Base-by-base conservation (phyloP, 1,284 basidiomycete genomes). In the Ustilago cynodontis region DNA sequence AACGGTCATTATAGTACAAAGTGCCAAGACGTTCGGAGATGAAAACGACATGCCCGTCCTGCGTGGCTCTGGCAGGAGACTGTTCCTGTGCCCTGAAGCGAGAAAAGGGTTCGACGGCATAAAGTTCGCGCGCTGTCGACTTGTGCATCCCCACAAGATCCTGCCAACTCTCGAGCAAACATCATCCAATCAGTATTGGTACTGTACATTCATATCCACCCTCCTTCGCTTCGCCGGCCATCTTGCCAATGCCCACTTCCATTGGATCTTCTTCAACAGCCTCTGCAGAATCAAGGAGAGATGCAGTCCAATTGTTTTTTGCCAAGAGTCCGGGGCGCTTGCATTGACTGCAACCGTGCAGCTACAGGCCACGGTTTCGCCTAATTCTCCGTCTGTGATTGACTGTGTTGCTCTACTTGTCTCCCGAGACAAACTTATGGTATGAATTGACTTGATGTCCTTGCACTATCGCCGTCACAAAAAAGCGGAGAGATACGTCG, bases 11-110 rank as follows among this genome's bases (percentile, higher is more conserved):
- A 22, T 20, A 45, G 18, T 39, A 33, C 14, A 5, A 41, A 18
- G 31, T 49, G 56, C 56, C 56, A 58, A 58, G 56, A 58, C 28
- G 11, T 18, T 47, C 56, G 49, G 56, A 58, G 56, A 20, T 47
- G 29, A 58, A 58, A 33, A 33, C n/a, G 14, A 57, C 55, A 47
- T 47, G 55, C 55, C 43, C 28, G 20, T 20, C 9, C 18, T 49
- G 28, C 11, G 43, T 28, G 43, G 28, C 24, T 35, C 53, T 22
- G 3, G 18, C 10, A 45, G 43, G 35, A 31, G 18, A n/a, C 35
- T 20, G 43, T 22, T 45, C 39, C n/a, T 45, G 5, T 45, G 8
- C 43, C 3, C 22, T 37, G 35, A 14, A 37, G 35, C 35, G 14
- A 37, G 14, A 14, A 11, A 14, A 11, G 35, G 9, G 7, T 9